A percentile compares a stretch with the other conserved stretches of the same genome.
These are phyloP conservation scores for Entoloma clypeatum DNA, from an alignment of 1,284 basidiomycete species.

Conservation along the genomic window DNA sequence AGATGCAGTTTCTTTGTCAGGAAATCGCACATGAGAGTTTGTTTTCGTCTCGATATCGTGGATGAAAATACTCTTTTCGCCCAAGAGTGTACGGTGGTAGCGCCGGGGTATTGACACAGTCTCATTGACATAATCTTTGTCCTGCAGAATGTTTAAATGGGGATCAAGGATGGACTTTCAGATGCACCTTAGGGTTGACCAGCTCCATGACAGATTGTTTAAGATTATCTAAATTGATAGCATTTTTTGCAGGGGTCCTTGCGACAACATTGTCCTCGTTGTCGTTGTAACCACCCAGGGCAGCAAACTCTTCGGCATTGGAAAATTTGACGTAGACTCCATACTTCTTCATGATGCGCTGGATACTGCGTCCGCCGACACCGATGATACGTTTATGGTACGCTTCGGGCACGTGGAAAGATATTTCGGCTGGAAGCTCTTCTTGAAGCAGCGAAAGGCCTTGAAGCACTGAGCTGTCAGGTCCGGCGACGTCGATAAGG, in stretches of 20 bases:
- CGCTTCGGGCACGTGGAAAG: constrained; percentile 97
- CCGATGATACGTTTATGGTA: constrained; percentile 99
- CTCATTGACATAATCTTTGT: constrained; percentile 96
- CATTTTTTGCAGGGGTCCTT: constrained; percentile 96
- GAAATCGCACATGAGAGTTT: constrained; percentile 91
- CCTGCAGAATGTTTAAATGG: constrained; percentile 43
- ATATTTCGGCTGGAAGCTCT: constrained; percentile 97
- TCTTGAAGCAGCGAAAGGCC: constrained; percentile 91
- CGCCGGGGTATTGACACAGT: constrained; percentile 89
- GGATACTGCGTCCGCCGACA: constrained; percentile 97
- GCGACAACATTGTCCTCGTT: constrained; percentile 99
- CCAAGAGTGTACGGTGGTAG: constrained; percentile 92
- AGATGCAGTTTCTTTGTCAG: constrained; percentile 91
- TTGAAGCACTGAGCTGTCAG: constrained; percentile 79
- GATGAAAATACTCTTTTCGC: constrained; percentile 96
- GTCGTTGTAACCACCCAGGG: constrained; percentile 92
- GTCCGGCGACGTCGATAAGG: constrained; percentile 90
- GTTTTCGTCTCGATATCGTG: constrained; percentile 97
- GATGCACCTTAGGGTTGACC: constrained; percentile 89
- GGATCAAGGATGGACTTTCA: constrained; percentile 4
- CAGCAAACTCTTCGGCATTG: constrained; percentile 96
- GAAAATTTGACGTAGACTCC: constrained; percentile 99
- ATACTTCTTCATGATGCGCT: constrained; percentile 99
- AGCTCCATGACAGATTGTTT: constrained; percentile 98
- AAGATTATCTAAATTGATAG: constrained; percentile 91